Evolutionary conservation across 768 basidiomycete species (phyloP).

Genomic region (Pleurotus tuber-regium): DNA sequence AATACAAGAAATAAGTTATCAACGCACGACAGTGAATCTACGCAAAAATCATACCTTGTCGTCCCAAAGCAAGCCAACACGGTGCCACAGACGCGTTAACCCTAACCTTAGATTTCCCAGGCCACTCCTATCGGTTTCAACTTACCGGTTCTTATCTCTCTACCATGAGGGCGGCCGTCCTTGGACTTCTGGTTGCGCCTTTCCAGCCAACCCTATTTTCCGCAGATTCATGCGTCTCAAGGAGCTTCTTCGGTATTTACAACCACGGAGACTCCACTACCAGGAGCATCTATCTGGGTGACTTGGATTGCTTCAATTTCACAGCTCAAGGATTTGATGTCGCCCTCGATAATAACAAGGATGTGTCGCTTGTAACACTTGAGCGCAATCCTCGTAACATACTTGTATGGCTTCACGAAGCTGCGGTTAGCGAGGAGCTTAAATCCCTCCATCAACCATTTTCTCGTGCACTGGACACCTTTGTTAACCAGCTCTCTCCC

Average conservation of each 20-base stretch:
- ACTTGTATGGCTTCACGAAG: constrained; percentile 62
- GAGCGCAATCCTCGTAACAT: constrained; percentile 27
- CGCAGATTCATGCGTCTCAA: constrained; percentile 43
- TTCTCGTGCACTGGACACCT: constrained; percentile 31
- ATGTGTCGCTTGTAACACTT: constrained; percentile 24
- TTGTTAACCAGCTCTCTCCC: constrained; percentile 28
- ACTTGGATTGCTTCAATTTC: constrained; percentile 39
- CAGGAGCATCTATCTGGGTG: constrained; percentile 46
- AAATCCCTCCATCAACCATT: constrained; percentile 26
- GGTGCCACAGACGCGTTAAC: too few relatives aligned
- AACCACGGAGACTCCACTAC: constrained; percentile 32
- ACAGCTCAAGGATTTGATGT: too few relatives aligned
- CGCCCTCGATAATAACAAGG: constrained; percentile 13
- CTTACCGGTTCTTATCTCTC: neutral
- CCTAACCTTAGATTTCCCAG: too few relatives aligned
- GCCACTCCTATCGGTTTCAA: neutral
- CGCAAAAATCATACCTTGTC: too few relatives aligned
- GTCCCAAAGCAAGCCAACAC: too few relatives aligned
- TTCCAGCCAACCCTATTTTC: constrained; percentile 39
- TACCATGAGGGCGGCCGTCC: neutral
- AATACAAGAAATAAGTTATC: too few relatives aligned
- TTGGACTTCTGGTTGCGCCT: constrained; percentile 40
- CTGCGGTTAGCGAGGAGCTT: constrained; percentile 46
- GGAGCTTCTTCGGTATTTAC: constrained; percentile 56
- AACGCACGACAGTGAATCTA: too few relatives aligned